Percentiles rank a stretch among this genome's conserved stretches.
Evolutionary conservation across 2,329 filamentous ascomycete genomes (phyloP).

Genomic region (Colletotrichum neosansevieriae): DNA sequence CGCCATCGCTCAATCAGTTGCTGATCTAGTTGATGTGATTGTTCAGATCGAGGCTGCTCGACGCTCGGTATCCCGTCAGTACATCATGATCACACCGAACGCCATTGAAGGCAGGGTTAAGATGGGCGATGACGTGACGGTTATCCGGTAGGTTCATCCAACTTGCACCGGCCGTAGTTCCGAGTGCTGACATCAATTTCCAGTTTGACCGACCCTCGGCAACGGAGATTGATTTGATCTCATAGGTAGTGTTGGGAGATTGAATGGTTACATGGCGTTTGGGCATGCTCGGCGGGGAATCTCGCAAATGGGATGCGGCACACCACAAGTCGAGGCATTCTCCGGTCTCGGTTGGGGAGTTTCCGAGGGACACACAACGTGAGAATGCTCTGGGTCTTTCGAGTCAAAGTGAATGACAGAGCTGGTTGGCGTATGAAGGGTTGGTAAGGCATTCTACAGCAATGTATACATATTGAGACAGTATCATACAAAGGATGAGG

Average conservation of each 20-base stretch:
- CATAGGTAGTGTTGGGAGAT: not conserved
- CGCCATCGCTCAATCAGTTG: not conserved
- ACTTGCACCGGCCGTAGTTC: not conserved
- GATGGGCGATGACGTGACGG: constrained; percentile 78
- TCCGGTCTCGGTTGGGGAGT: too few species aligned
- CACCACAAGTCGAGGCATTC: too few species aligned
- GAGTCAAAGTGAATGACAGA: too few species aligned
- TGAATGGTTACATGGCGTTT: not conserved
- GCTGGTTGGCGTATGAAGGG: too few species aligned
- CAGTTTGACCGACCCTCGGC: constrained; percentile 71
- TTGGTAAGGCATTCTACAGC: too few species aligned
- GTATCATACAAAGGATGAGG: not conserved
- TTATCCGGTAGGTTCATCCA: constrained; percentile 71
- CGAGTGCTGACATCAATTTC: constrained; percentile 44
- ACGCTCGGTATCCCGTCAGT: constrained; percentile 89
- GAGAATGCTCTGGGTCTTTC: too few species aligned
- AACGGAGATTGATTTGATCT: constrained; percentile 57
- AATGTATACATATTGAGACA: constrained; percentile 16
- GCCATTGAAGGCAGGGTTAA: constrained; percentile 74
- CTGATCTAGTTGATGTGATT: not conserved
- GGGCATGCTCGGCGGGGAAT: not conserved
- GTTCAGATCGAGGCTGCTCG: constrained; percentile 83
- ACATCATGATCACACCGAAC: constrained; percentile 96
- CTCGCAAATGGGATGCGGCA: too few species aligned
- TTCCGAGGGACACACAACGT: not conserved